These are phyloP conservation scores for Septoria linicola DNA, from an alignment of 2,329 filamentous ascomycete species.

Conservation along the genomic window DNA sequence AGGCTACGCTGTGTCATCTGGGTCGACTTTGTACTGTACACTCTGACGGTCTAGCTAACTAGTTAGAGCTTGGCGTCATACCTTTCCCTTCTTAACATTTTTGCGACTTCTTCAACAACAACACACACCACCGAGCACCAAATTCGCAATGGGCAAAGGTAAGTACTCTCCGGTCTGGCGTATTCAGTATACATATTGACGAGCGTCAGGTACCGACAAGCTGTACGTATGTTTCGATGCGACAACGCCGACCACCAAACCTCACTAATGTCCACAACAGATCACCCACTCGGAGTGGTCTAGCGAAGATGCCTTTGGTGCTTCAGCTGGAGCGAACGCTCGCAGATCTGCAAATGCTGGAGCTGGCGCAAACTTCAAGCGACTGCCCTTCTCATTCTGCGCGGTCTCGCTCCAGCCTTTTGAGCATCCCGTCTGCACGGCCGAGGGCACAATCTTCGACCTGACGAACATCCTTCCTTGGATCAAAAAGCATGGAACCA, in stretches of 20 bases:
- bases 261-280: slow-evolving; percentile 38
- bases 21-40: too few relatives aligned
- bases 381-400: slow-evolving; percentile 97
- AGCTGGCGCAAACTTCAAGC: slow-evolving; percentile 69
- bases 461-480: slow-evolving; percentile 90
- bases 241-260: neutral
- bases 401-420: slow-evolving; percentile 94
- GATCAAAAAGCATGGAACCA: slow-evolving; percentile 91
- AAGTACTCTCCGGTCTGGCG: neutral
- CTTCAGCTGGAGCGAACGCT: slow-evolving; percentile 68
- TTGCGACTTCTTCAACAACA: slow-evolving; percentile 12
- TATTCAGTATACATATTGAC: slow-evolving; percentile 16
- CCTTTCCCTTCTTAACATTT: neutral
- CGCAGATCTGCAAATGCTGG: slow-evolving; percentile 54
- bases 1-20: too few relatives aligned
- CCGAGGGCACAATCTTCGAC: slow-evolving; percentile 86
- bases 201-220: slow-evolving; percentile 39
- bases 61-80: too few relatives aligned
- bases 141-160: slow-evolving; percentile 26
- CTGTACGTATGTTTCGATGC: slow-evolving; percentile 40
- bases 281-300: slow-evolving; percentile 99
- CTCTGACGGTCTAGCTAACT: too few relatives aligned
- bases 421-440: slow-evolving; percentile 87
- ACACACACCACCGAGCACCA: neutral
- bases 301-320: slow-evolving; percentile 82